Conservation (phyloP, 2,329 filamentous ascomycete genomes). For the Ophiosphaerella herpotricha region DNA sequence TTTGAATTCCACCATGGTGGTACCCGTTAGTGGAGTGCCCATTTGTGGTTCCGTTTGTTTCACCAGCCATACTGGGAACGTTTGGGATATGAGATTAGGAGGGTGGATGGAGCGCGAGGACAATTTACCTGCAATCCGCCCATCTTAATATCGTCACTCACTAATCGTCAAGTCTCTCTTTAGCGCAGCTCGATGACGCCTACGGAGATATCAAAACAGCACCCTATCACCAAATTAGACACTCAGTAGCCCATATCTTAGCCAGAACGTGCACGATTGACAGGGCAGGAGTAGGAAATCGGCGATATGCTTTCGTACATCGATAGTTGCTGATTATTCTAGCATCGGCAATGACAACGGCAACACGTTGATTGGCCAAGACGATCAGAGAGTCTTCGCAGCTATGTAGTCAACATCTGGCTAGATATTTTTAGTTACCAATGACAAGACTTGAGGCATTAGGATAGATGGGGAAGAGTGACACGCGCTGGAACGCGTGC, state of each 20-base stretch:
- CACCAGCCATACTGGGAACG: neutral
- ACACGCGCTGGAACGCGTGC: conserved; percentile 14
- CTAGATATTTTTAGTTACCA: conserved; percentile 20
- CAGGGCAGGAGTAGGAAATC: conserved; percentile 2
- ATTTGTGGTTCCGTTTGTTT: neutral
- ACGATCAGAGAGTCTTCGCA: conserved; percentile 2
- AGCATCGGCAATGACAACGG: conserved; percentile 13
- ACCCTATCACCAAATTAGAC: neutral
- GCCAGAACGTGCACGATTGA: conserved; percentile 12
- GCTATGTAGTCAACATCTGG: conserved; percentile 11
- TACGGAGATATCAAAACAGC: conserved; percentile 12
- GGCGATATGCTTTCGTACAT: conserved; percentile 13
- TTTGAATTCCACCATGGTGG: conserved; percentile 40
- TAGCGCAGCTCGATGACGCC: conserved; percentile 22
- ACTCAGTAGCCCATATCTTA: conserved; percentile 3
- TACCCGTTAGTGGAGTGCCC: neutral
- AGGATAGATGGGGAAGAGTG: conserved; percentile 2
- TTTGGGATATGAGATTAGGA: conserved; percentile 4
- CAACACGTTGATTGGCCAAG: conserved; percentile 12
- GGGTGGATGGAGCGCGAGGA: neutral
- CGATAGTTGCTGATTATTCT: conserved; percentile 8
- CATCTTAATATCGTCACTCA: neutral
- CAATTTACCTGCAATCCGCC: neutral
- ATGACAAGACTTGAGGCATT: conserved; percentile 4
- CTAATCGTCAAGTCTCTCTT: conserved; percentile 1